These are phyloP conservation scores for Aspergillus puulaauensis DNA, from an alignment of 2,329 filamentous ascomycete species.

Conservation along the genomic window DNA sequence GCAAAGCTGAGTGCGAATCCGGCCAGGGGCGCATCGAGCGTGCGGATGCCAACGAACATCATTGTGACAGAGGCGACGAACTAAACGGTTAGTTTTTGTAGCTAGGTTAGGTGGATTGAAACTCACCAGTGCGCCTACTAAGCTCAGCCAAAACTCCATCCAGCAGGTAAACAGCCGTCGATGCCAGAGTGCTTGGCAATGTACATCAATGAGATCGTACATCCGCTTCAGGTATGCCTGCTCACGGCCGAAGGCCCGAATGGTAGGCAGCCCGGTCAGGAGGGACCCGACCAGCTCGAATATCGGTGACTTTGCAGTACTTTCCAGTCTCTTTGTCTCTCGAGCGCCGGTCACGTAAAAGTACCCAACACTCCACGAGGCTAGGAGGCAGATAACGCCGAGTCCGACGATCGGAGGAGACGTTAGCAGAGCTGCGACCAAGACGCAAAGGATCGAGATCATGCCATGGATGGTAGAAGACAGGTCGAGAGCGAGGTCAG, in stretches of 20 bases:
- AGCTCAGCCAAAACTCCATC: slow-evolving; percentile 70
- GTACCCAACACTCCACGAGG: slow-evolving; percentile 41
- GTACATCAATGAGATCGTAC: slow-evolving; percentile 67
- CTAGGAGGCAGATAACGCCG: slow-evolving; percentile 56
- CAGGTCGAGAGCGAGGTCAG: slow-evolving; percentile 63
- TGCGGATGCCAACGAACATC: slow-evolving; percentile 61
- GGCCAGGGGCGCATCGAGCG: slow-evolving; percentile 67
- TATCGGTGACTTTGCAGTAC: slow-evolving; percentile 72
- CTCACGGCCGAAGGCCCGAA: slow-evolving; percentile 71
- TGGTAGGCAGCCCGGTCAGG: slow-evolving; percentile 70
- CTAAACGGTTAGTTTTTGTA: slow-evolving; percentile 38
- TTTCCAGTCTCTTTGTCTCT: slow-evolving; percentile 75
- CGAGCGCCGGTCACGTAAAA: slow-evolving; percentile 68
- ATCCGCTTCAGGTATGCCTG: slow-evolving; percentile 68
- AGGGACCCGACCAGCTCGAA: slow-evolving; percentile 78
- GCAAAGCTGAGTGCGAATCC: slow-evolving; percentile 76
- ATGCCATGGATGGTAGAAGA: slow-evolving; percentile 58
- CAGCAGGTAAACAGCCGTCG: slow-evolving; percentile 73
- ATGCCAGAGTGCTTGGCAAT: slow-evolving; percentile 65
- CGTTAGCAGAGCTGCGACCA: slow-evolving; percentile 40
- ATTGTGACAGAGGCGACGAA: slow-evolving; percentile 67
- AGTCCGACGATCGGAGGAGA: slow-evolving; percentile 65
- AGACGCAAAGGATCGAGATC: background rate
- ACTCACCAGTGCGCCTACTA: slow-evolving; percentile 58
- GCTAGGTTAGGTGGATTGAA: background rate